Evolutionary conservation across 2,329 filamentous ascomycete genomes (phyloP), one percentile per base, ranked within the genome.

Genomic region (Raffaelea albimanens): DNA sequence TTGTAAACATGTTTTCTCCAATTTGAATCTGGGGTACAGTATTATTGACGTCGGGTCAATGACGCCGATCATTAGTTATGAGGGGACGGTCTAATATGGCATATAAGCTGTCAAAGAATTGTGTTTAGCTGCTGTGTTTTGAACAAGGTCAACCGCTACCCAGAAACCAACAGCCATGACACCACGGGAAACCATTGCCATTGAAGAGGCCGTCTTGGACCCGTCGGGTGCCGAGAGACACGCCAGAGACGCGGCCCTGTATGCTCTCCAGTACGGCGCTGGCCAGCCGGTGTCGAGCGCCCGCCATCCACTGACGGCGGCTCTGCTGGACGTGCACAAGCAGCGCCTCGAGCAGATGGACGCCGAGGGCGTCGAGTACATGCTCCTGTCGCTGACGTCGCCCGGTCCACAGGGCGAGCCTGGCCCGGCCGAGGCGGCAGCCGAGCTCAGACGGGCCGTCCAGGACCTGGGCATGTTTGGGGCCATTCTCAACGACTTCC

Each of bases 191-290:
- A 63, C 61, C 25, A 58, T 64, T 19, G 62, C 62, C 14, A 61
- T 65, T 40, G 62, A 64, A 39, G 62, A 64, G 52, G 63, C 62
- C 5, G 60, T 63, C 40, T 55, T 65, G 25, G 57, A 63, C 52
- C 61, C 60, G 1, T 52, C 55, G 36, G 61, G 61, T 43, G 43
- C 59, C 21, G 48, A 54, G 13, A 60, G 59, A 50, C 53, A 59
- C n/a, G 56, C 57, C 44, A 53, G 55, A 16, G 56, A 56, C 4
- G 58, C 62, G 0, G 38, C 57, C 4, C 51, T 61, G n/a, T 63
- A 59, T 51, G 56, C 56, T n/a, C 57, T 57, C 5, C 44, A 34
- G 11, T 23, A 42, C 11, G 43, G 34, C n/a, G 23, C 46, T 3
- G 55, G 53, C 13, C 45, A 54, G n/a, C 45, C 52, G 14, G 20